Conservation (phyloP, 768 basidiomycete genomes). For the Flagelloscypha sp. region DNA sequence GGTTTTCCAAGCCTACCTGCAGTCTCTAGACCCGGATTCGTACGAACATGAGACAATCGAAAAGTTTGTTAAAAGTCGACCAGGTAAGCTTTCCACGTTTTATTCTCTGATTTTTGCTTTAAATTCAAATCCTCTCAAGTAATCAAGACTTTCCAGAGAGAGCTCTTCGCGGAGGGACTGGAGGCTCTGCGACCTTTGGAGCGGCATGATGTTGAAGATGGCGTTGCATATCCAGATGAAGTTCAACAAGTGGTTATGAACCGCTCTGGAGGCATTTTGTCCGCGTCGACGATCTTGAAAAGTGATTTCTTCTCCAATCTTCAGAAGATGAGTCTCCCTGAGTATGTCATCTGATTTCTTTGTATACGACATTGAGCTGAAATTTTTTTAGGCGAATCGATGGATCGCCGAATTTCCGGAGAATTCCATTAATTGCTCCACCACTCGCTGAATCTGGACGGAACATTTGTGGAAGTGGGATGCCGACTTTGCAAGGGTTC, state of each 20-base stretch:
- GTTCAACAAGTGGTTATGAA: constrained; percentile 79
- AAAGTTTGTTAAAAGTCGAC: constrained; percentile 72
- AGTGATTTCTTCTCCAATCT: constrained; percentile 90
- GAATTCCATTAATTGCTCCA: constrained; percentile 64
- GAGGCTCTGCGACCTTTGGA: constrained; percentile 78
- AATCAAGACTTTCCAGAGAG: constrained; percentile 92
- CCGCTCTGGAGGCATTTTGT: constrained; percentile 78
- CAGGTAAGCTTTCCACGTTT: constrained; percentile 43
- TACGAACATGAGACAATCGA: constrained; percentile 71
- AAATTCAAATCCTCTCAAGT: constrained; percentile 34
- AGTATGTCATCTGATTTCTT: constrained; percentile 42
- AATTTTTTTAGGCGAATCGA: constrained; percentile 61
- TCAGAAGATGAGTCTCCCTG: constrained; percentile 94
- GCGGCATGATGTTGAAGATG: constrained; percentile 55
- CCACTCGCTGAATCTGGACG: constrained; percentile 38
- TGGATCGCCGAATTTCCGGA: constrained; percentile 89
- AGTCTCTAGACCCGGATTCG: constrained; percentile 74
- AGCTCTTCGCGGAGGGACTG: constrained; percentile 70
- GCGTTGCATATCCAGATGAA: constrained; percentile 83
- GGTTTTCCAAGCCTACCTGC: constrained; percentile 85
- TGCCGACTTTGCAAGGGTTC: constrained; percentile 90
- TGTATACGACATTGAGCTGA: constrained; percentile 5
- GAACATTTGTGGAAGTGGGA: constrained; percentile 82
- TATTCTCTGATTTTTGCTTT: neutral
- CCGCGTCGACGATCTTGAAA: constrained; percentile 89